A percentile compares a stretch with the other conserved stretches of the same genome.
phyloP scores from a whole-genome alignment of 2,329 filamentous ascomycete species.

The Pseudogymnoascus sp. region DNA sequence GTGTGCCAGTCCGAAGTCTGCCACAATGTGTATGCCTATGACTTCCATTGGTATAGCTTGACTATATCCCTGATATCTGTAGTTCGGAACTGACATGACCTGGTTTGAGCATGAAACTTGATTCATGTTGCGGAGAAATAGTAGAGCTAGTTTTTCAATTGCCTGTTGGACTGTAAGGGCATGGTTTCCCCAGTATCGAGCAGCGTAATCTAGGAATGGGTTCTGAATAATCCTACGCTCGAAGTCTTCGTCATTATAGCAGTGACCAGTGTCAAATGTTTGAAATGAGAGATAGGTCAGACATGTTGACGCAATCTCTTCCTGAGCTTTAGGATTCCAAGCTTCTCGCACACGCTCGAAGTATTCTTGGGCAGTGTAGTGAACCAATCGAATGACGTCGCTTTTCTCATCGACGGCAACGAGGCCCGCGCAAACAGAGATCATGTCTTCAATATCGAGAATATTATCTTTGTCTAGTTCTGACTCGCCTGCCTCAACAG shows the following conservation, averaged over 20 bases:
- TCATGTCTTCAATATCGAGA: constrained; percentile 15
- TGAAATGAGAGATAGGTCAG: constrained; percentile 23
- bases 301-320: not conserved
- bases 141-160: not conserved
- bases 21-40: constrained; percentile 19
- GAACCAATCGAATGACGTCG: constrained; percentile 19
- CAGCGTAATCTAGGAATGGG: constrained; percentile 22
- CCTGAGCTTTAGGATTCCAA: not conserved
- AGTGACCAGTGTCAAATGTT: constrained; percentile 21
- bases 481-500: not conserved
- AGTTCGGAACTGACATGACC: not conserved
- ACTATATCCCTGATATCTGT: not conserved
- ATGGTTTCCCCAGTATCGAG: constrained; percentile 23
- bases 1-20: constrained; percentile 17
- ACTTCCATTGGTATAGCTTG: constrained; percentile 3
- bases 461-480: not conserved
- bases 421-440: constrained; percentile 22
- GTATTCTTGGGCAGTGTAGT: constrained; percentile 26
- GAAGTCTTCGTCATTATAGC: constrained; percentile 15
- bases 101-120: not conserved
- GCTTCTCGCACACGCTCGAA: constrained; percentile 10
- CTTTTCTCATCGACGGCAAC: constrained; percentile 12
- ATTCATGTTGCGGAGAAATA: not conserved
- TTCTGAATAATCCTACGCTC: constrained; percentile 14
- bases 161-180: constrained; percentile 13